phyloP scores from a whole-genome alignment of 352 stramenopile genomes.

The Pythium insidiosum region DNA sequence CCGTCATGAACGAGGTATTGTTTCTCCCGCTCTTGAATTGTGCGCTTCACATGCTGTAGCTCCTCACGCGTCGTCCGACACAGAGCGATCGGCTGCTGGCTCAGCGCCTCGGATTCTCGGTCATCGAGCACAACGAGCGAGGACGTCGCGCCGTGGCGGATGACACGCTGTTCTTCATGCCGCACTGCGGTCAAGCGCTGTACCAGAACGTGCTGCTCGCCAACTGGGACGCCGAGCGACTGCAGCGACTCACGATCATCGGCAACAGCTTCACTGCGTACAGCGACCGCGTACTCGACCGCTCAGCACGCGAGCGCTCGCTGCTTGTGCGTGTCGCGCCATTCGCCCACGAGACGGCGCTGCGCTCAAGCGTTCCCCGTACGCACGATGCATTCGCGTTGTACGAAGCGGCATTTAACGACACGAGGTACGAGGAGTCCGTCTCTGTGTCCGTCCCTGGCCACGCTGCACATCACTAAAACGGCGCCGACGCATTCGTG shows the following conservation, averaged over 20 bases:
- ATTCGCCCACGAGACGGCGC: conserved; percentile 32
- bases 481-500: too few relatives aligned
- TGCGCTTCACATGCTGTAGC: background rate
- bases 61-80: background rate
- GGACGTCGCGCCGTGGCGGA: conserved; percentile 22
- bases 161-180: conserved; percentile 89
- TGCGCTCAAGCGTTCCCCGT: conserved; percentile 32
- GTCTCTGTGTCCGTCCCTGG: background rate
- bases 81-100: conserved; percentile 57
- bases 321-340: conserved; percentile 42
- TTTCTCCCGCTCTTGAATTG: background rate
- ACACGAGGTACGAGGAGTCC: conserved; percentile 28
- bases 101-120: conserved; percentile 23
- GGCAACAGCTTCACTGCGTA: conserved; percentile 88
- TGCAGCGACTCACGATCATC: conserved; percentile 56
- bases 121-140: conserved; percentile 62
- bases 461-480: too few relatives aligned
- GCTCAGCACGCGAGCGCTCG: conserved; percentile 27
- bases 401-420: conserved; percentile 77
- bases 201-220: conserved; percentile 87
- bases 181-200: conserved; percentile 78
- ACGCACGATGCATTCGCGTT: conserved; percentile 40
- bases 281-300: conserved; percentile 48
- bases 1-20: conserved; percentile 68
- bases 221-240: conserved; percentile 45